Evolutionary conservation across 805 yeast species (phyloP).

Genomic region (Vanderwaltozyma verrucispora): DNA sequence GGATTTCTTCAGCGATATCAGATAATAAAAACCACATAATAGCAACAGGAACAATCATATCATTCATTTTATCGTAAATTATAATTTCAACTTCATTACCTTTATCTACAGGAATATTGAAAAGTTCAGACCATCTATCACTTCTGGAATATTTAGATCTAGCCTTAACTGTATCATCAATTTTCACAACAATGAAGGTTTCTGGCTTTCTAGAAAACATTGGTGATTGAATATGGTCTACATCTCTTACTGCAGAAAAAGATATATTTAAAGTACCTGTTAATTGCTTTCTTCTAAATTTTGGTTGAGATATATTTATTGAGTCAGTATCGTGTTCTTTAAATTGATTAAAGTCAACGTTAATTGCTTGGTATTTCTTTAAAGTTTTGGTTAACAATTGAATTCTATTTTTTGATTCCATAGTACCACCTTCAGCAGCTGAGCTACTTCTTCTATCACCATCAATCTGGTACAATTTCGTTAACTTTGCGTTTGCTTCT

Average conservation of each 20-base stretch:
- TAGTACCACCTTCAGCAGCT: constrained; percentile 81
- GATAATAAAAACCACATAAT: constrained; percentile 83
- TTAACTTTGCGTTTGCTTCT: constrained; percentile 84
- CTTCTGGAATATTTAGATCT: constrained; percentile 64
- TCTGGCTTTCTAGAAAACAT: constrained; percentile 72
- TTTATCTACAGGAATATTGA: constrained; percentile 70
- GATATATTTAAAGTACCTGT: constrained; percentile 69
- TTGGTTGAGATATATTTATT: constrained; percentile 54
- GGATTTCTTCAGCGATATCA: constrained; percentile 88
- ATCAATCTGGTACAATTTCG: constrained; percentile 75
- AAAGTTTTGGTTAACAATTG: constrained; percentile 73
- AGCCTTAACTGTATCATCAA: constrained; percentile 81
- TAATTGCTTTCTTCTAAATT: constrained; percentile 70
- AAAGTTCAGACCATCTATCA: constrained; percentile 77
- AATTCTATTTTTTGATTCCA: constrained; percentile 78
- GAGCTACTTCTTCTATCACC: constrained; percentile 80
- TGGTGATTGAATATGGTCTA: constrained; percentile 86
- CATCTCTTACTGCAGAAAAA: constrained; percentile 73
- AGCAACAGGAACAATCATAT: constrained; percentile 73
- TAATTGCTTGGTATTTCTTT: constrained; percentile 83
- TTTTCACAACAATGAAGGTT: constrained; percentile 61
- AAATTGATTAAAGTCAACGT: constrained; percentile 53
- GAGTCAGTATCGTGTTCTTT: constrained; percentile 46
- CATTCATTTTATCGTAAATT: constrained; percentile 70
- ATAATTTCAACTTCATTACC: constrained; percentile 88